Evolutionary conservation across 768 basidiomycete genomes (phyloP), one percentile per base, ranked within the genome.

Genomic region (Tremella mesenterica): DNA sequence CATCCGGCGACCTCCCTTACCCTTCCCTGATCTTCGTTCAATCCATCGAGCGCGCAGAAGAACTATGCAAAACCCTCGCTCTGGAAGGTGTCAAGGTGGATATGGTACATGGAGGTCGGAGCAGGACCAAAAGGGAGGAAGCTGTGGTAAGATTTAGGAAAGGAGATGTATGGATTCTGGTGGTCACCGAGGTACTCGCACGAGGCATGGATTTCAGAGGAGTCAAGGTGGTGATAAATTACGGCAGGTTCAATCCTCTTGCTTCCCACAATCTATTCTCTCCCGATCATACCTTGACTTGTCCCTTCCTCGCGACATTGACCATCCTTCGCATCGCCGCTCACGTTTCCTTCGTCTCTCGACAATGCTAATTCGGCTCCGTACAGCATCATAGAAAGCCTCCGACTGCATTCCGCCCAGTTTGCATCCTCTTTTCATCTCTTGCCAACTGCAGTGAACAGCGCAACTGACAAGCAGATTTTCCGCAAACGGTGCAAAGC

Each of bases 161-260:
- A 63, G 95, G 92, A 0, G 81, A 88, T 69, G 85, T 88, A 56
- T 97, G 95, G 95, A 82, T 92, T 29, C 81, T 97, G 81, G 81
- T 99, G 43, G 88, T 85, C 60, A 99, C 95, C 21, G 95, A 99
- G 71, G 87, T 97, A 47, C 87, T 97, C 88, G 90, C 89, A 21
- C 81, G 95, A 61, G 95, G 95, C 2, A 91, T 99, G 85, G 95
- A 97, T 69, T 97, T 99, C 77, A 86, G 85, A 20, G 47, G 47
- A 31, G 47, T 48, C 47, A 48, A 48, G 28, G 47, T 48, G 3
- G 47, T 27, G 25, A 48, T 48, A n/a, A 29, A 48, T 13, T 48
- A 48, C n/a, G 47, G 71, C 91, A 92, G 9, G 82, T 93, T n/a
- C n/a, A n/a, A n/a, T n/a, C n/a, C n/a, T n/a, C n/a, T n/a, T n/a